A percentile compares a stretch with the other conserved stretches of the same genome.
Evolutionary conservation across 2,329 filamentous ascomycete species (phyloP).

Genomic region (Cercospora berteroae): DNA sequence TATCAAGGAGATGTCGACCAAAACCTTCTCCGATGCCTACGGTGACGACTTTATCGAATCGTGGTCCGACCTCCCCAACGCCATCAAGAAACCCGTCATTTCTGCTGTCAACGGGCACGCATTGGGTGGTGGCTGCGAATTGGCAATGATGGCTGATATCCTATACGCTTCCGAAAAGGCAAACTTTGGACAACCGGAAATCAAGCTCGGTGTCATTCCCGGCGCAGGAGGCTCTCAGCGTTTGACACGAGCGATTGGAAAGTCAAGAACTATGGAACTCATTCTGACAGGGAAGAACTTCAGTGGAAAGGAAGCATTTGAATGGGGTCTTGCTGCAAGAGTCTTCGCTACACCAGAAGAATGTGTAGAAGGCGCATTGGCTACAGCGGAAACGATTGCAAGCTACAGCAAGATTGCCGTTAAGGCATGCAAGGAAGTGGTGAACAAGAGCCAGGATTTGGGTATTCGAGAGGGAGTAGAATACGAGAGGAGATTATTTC

Average conservation of each 20-base stretch:
- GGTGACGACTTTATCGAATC: slow-evolving; percentile 88
- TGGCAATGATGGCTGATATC: slow-evolving; percentile 96
- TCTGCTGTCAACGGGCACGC: slow-evolving; percentile 93
- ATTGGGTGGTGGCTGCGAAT: slow-evolving; percentile 90
- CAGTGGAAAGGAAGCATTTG: slow-evolving; percentile 75
- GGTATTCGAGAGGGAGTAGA: slow-evolving; percentile 86
- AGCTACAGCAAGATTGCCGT: slow-evolving; percentile 82
- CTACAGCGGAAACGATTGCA: slow-evolving; percentile 86
- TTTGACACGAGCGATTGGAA: slow-evolving; percentile 65
- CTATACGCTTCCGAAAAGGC: slow-evolving; percentile 83
- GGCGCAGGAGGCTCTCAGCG: slow-evolving; percentile 90
- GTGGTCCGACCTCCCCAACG: slow-evolving; percentile 82
- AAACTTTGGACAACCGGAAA: slow-evolving; percentile 94
- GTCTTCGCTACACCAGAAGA: slow-evolving; percentile 77
- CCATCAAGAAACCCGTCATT: slow-evolving; percentile 90
- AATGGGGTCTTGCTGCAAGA: slow-evolving; percentile 86
- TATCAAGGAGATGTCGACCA: slow-evolving; percentile 97
- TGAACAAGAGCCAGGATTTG: slow-evolving; percentile 97
- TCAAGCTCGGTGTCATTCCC: slow-evolving; percentile 90
- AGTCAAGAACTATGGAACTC: slow-evolving; percentile 86
- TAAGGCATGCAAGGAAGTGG: slow-evolving; percentile 92
- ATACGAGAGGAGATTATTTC: slow-evolving; percentile 90
- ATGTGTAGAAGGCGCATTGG: slow-evolving; percentile 75
- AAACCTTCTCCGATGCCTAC: slow-evolving; percentile 87
- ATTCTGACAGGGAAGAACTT: slow-evolving; percentile 85